Percentiles rank a stretch among this genome's conserved stretches.
Conservation (phyloP, 768 basidiomycete species). For the Boletales sp. region DNA sequence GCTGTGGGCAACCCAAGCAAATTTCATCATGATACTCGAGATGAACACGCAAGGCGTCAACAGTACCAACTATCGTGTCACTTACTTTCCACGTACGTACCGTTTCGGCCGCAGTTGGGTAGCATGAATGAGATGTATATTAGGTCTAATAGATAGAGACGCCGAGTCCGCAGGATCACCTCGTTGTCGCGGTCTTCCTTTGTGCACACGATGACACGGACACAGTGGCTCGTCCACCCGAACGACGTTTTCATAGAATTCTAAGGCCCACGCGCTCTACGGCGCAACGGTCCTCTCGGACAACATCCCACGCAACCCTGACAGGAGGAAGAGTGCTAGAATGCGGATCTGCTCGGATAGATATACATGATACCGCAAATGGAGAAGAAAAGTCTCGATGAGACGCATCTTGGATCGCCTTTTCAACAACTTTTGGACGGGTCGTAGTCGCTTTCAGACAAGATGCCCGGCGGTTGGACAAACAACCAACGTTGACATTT, state of each 20-base stretch:
- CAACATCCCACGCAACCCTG: conserved; percentile 13
- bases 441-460: conserved; percentile 13
- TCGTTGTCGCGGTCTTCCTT: background rate
- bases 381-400: background rate
- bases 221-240: background rate
- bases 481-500: no score
- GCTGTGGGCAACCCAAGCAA: no score
- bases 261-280: conserved; percentile 2
- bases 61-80: no score
- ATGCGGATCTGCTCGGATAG: background rate
- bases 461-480: background rate
- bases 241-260: conserved; percentile 11
- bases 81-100: conserved; percentile 4
- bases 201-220: no score
- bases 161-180: background rate
- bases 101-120: conserved; percentile 12
- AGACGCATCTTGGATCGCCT: background rate
- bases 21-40: no score
- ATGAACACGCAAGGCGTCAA: no score
- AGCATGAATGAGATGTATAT: background rate
- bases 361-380: background rate
- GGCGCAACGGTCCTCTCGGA: conserved; percentile 2
- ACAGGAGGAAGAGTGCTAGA: conserved; percentile 4
- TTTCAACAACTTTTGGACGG: conserved; percentile 1
- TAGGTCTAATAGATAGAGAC: background rate